Base-by-base conservation (phyloP, 345 rosid genomes). In the Aegle marmelos region DNA sequence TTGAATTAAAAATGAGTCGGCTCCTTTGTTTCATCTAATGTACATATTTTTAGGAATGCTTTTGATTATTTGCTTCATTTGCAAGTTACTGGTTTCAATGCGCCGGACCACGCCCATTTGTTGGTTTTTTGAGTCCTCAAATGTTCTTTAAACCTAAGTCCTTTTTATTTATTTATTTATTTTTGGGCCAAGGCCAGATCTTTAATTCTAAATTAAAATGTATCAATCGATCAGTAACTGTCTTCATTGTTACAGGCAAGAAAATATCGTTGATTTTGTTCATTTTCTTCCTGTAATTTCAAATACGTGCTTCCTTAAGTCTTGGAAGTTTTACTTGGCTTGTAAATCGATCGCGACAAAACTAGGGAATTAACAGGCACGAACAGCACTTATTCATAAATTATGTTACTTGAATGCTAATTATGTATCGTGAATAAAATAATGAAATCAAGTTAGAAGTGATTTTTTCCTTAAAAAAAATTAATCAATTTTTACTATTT, bases 1-100 rank as follows among this genome's bases (percentile, higher is more conserved):
- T 67, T n/a, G 74, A 70, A 54, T 62, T 54, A 6, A 22, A 82
- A 70, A 72, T 2, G 22, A 60, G 87, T 83, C 90, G 88, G 89
- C 90, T 76, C 22, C 68, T 84, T 88, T 85, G 91, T 87, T 87
- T 70, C 68, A 84, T 84, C 33, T 73, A 16, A n/a, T 72, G 81
- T 45, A 45, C 50, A 13, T 45, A 13, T 77, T 50, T 48, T 36
- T 24, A 1, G 24, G 39, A 9, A 25, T 9, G 11, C 11, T 22
- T 36, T 31, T 76, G 34, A 45, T 63, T 45, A 41, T 62, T 68
- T 61, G 78, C 82, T 72, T 71, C 63, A 21, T 22, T 79, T 75
- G 7, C 70, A 64, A 71, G 80, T 34, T 27, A 68, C 28, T 16
- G 6, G 14, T 27, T 24, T 34, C 28, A 66, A 63, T n/a, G 65